Evolutionary conservation across 306 rosid genomes (phyloP), one percentile per base, ranked within the genome.

Genomic region (Cercis canadensis): DNA sequence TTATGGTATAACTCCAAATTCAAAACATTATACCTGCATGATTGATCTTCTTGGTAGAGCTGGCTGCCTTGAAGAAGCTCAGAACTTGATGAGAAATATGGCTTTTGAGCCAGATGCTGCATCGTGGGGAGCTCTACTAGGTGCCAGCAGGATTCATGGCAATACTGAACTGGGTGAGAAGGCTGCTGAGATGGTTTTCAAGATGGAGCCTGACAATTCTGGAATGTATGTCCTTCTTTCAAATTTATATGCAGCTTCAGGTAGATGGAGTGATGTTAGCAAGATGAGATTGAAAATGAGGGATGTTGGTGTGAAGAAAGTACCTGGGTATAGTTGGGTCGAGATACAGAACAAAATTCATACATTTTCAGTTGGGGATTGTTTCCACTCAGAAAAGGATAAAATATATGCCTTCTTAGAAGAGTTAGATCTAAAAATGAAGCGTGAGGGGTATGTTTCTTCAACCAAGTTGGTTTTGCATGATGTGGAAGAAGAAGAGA

Each of bases 401-500:
- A 84, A 79, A 63, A 85, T 92, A 80, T 92, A 87, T 70, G 89
- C 88, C 18, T 89, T 84, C 80, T 72, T 89, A 52, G 92, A 87
- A 75, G 92, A 89, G 81, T 70, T 87, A 75, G 92, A 92, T 75
- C 64, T 87, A 40, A 79, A 86, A 80, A 76, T 89, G 87, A 92
- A 85, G 85, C 86, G 11, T 7, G 91, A 89, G 57, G 97, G 97
- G 57, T 92, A 83, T 65, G 87, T 92, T 80, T 78, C 91, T 70
- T 85, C 86, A 52, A 92, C 97, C 45, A 88, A 89, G 67, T 70
- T 85, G 86, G 96, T 92, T 80, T 72, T 92, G 73, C 97, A 92
- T 77, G 96, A 92, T 44, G 97, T 89, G 80, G 97, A 92, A 82
- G 97, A 89, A 80, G 97, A 91, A 79, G 97, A 89, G 78, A 92